Percentiles rank a stretch among this genome's conserved stretches.
phyloP scores from a whole-genome alignment of 1,284 basidiomycete species.

The Trametes hirsuta region DNA sequence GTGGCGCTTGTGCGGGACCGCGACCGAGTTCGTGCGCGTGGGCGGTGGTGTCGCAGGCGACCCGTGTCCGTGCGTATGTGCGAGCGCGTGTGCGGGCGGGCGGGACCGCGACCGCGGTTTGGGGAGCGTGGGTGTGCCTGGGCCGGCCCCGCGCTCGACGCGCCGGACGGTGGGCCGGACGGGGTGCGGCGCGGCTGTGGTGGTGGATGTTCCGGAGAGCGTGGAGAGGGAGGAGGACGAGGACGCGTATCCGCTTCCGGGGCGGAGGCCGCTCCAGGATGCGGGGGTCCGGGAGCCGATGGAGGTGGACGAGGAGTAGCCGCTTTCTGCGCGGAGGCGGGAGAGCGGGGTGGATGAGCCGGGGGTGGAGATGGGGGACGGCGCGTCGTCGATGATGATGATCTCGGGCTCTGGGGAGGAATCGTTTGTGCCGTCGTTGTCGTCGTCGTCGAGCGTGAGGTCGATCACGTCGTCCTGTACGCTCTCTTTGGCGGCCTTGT shows the following conservation, averaged over 20 bases:
- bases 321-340: background rate
- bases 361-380: background rate
- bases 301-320: slow-evolving; percentile 5
- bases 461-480: slow-evolving; percentile 65
- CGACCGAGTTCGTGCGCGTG: slow-evolving; percentile 18
- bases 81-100: background rate
- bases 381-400: slow-evolving; percentile 14
- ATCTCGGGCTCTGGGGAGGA: slow-evolving; percentile 38
- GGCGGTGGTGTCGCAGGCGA: slow-evolving; percentile 19
- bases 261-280: slow-evolving; percentile 10
- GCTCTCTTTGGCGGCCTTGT: slow-evolving; percentile 70
- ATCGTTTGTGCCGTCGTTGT: slow-evolving; percentile 26
- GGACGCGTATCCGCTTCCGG: slow-evolving; percentile 4
- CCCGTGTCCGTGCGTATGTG: background rate
- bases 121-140: slow-evolving; percentile 17
- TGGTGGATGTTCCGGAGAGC: slow-evolving; percentile 2
- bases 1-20: slow-evolving; percentile 4
- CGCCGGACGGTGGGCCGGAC: slow-evolving; percentile 14
- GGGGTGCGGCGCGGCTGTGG: background rate
- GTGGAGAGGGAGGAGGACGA: slow-evolving; percentile 12
- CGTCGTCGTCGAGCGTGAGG: slow-evolving; percentile 48
- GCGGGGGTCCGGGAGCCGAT: background rate
- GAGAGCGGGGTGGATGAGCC: background rate
- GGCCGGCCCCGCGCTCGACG: slow-evolving; percentile 19
- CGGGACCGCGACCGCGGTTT: slow-evolving; percentile 23